Base-by-base conservation (phyloP, 2,329 filamentous ascomycete genomes). In the Colletotrichum echinochloae region DNA sequence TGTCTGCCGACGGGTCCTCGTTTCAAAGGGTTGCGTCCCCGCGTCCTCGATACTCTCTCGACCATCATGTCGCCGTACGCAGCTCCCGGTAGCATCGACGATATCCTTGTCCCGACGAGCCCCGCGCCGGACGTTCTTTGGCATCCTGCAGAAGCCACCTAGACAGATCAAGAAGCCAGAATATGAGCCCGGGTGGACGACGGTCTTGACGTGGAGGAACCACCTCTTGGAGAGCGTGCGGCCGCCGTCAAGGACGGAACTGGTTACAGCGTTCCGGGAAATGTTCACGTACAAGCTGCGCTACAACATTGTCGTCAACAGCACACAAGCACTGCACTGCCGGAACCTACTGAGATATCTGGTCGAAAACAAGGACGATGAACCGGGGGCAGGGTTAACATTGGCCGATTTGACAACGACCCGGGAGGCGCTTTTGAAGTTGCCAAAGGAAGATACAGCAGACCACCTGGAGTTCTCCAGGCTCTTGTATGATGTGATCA, bases 161-260 rank as follows among this genome's bases (percentile, higher is more conserved):
- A 85, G 88, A 69, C 83, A 87, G 66, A 80, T 90, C 52, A 91
- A 89, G 78, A 84, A 89, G 28, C 84, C 90, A 60, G 86, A 90
- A 75, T 83, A 90, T 71, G 92, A 90, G 76, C 92, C 89, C 0
- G 94, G 94, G 63, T 88, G 94, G 76, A 89, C 90, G 73, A 87
- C 87, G 20, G 88, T 97, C 82, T 87, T 92, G 75, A 87, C 92
- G 69, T 87, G 94, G 78, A 84, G 88, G 62, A 88, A 88, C 74
- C 87, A 89, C 71, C 82, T 91, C 74, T 85, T 87, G 61, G 87
- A 92, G 66, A 86, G 88, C 61, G 84, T 90, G 44, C 88, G 94
- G 41, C 87, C 89, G 12, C 94, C 93, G 20, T 80, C 88, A 0
- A 82, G 85, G 3, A 79, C 85, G n/a, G 88, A 92, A 41, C 83